Evolutionary conservation across 371 early-diverging fungal species (phyloP), one percentile per base, ranked within the genome.

Genomic region (Circinella umbellata): DNA sequence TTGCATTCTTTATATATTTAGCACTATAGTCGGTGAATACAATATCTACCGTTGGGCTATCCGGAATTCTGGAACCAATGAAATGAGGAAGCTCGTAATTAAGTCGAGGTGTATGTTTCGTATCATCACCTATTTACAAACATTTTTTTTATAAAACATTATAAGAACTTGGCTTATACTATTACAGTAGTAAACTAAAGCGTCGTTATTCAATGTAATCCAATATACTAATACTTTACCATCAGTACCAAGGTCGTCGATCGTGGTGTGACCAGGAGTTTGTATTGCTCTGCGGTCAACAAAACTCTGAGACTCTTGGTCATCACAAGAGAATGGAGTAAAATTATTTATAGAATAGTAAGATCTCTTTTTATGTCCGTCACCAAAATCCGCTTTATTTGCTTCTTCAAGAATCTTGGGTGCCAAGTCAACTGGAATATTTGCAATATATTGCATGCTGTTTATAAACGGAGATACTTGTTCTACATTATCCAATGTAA

Each of bases 221-320:
- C 27, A 27, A 27, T 27, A 27, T 27, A 27, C 27, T 27, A 27
- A 27, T 27, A 27, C 27, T 27, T 27, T 60, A 47, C 80, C 81
- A 20, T 76, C 78, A n/a, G 80, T 63, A 66, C 88, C 73, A 60
- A 68, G 85, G 78, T 84, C 86, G 64, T 87, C 80, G 54, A 76
- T 73, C 27, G 82, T 82, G 1, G 86, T 77, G 38, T 82, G 82
- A 5, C 87, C 87, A 0, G 90, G 89, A 2, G 90, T 90, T 61
- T 88, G 47, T 48, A 39, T 39, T 37, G 6, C 15, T 13, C 75
- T 74, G 17, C 80, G 79, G 34, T 74, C 69, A 46, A 80, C 57
- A 63, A 62, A 72, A 17, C 75, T 47, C 1, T 74, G 76, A 59
- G 61, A 68, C 27, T 80, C 66, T n/a, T 69, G 54, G 55, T 76